These are phyloP conservation scores for Solanum phureja DNA, from an alignment of 257 asterid genomes.

Conservation along the genomic window DNA sequence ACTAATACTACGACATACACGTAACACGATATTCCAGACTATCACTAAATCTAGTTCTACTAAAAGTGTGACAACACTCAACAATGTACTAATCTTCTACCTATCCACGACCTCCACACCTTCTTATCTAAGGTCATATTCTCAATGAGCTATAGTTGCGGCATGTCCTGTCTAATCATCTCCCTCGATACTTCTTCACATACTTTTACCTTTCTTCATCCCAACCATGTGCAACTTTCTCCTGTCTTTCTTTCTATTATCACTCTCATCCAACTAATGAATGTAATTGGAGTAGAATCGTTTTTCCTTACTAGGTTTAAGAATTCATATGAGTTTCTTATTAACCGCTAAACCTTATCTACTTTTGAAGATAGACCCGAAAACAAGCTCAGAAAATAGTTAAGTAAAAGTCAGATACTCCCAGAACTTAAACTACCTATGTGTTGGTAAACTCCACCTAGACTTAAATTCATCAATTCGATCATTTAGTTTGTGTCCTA, in stretches of 20 bases:
- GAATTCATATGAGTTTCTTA: too few relatives aligned
- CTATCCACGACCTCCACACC: background rate
- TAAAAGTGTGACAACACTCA: rapidly evolving
- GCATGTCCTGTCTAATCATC: background rate
- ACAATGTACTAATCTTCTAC: background rate
- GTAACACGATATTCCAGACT: background rate
- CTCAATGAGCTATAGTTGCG: background rate
- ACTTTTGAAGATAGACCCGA: too few relatives aligned
- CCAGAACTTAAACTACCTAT: too few relatives aligned
- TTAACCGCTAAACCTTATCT: too few relatives aligned
- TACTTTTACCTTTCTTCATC: background rate
- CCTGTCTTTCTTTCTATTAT: too few relatives aligned
- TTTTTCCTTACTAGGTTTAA: rapidly evolving
- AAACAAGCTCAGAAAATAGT: background rate
- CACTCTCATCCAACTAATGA: too few relatives aligned
- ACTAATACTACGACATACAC: background rate
- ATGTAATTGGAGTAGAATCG: too few relatives aligned
- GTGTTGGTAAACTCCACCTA: too few relatives aligned
- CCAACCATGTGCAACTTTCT: background rate
- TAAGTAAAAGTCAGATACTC: background rate
- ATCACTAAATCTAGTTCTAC: rapidly evolving
- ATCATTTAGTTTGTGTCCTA: too few relatives aligned
- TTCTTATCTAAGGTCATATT: background rate
- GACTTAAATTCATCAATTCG: too few relatives aligned
- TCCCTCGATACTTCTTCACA: background rate